Evolutionary conservation across 306 rosid genomes (phyloP).

Genomic region (Casuarina cunninghamiana): DNA sequence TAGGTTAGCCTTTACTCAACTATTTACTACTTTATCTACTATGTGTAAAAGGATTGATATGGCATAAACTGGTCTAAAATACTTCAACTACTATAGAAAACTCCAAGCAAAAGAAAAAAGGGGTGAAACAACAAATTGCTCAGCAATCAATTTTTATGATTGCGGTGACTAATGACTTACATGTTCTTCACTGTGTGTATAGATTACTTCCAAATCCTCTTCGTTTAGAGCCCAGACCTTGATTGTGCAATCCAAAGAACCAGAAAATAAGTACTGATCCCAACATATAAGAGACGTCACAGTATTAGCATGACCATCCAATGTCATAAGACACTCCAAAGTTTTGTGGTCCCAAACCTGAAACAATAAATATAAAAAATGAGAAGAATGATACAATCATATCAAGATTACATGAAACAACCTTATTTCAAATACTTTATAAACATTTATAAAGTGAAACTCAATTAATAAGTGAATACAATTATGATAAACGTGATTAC

Average conservation of each 20-base stretch:
- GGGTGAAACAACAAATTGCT: not conserved
- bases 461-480: too few species aligned
- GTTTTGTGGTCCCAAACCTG: conserved; percentile 53
- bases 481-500: too few species aligned
- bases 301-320: conserved; percentile 34
- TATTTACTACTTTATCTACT: not conserved
- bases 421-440: too few species aligned
- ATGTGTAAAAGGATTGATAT: not conserved
- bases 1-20: not conserved
- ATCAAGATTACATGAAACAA: not conserved
- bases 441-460: too few species aligned
- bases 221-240: conserved; percentile 17
- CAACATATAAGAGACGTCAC: conserved; percentile 54
- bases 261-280: conserved; percentile 26
- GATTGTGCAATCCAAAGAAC: conserved; percentile 18
- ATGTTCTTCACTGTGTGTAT: conserved; percentile 29
- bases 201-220: conserved; percentile 18
- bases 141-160: not conserved
- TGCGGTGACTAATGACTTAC: conserved; percentile 25
- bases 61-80: not conserved
- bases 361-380: not conserved
- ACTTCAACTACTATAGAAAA: not conserved
- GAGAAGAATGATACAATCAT: not conserved
- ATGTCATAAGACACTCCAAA: conserved; percentile 39
- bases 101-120: not conserved